A percentile compares a stretch with the other conserved stretches of the same genome.
Evolutionary conservation across 2,329 filamentous ascomycete genomes (phyloP).

Genomic region (Orbilia oligospora): DNA sequence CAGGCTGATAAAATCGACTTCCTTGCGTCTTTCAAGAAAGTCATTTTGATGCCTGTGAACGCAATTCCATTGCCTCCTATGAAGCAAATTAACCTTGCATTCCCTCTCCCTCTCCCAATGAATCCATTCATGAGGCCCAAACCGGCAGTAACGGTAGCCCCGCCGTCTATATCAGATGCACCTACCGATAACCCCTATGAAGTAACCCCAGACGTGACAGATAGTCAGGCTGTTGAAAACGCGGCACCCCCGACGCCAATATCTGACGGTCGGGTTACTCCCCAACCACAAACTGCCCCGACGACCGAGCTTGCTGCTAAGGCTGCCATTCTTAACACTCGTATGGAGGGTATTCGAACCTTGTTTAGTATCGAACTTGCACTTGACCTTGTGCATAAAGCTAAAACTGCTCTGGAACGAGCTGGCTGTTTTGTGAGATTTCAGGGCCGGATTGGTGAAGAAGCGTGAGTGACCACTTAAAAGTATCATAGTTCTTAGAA

Average conservation of each 20-base stretch:
- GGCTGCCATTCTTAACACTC: slow-evolving; percentile 95
- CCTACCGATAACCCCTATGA: slow-evolving; percentile 65
- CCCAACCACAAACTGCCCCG: slow-evolving; percentile 64
- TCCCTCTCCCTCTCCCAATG: slow-evolving; percentile 42
- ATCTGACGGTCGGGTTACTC: slow-evolving; percentile 48
- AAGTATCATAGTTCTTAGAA: background rate
- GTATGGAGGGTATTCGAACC: slow-evolving; percentile 92
- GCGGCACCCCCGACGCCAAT: slow-evolving; percentile 27
- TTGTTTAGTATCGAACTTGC: slow-evolving; percentile 97
- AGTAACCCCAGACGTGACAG: slow-evolving; percentile 45
- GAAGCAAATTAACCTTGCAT: slow-evolving; percentile 50
- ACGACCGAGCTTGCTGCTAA: slow-evolving; percentile 91
- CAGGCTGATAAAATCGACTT: slow-evolving; percentile 98
- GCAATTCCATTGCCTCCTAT: slow-evolving; percentile 72
- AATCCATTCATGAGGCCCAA: slow-evolving; percentile 63
- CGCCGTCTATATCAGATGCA: slow-evolving; percentile 49
- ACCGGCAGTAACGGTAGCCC: slow-evolving; percentile 42
- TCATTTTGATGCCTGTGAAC: slow-evolving; percentile 98
- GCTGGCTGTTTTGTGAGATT: slow-evolving; percentile 85
- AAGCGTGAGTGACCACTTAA: slow-evolving; percentile 73
- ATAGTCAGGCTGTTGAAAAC: slow-evolving; percentile 34
- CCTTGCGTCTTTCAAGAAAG: slow-evolving; percentile 95
- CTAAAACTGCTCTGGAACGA: slow-evolving; percentile 88
- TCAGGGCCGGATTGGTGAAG: slow-evolving; percentile 83
- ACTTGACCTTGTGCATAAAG: slow-evolving; percentile 86